Base-by-base conservation (phyloP, 371 early-diverging fungal genomes). In the Actinomortierella wolfii region DNA sequence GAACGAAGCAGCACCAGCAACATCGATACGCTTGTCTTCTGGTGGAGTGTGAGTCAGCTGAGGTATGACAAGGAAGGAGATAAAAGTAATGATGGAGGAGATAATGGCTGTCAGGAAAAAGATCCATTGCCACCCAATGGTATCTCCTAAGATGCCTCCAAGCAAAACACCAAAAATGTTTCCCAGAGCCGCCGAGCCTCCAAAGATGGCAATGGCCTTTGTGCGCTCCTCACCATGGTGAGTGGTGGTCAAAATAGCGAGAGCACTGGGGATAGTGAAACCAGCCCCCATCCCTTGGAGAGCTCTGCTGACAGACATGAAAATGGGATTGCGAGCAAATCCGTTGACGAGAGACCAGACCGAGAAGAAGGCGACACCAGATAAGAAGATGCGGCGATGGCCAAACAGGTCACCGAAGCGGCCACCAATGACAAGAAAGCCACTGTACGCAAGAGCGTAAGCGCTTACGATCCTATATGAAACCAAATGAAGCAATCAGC, bases 221-320 rank as follows among this genome's bases (percentile, higher is more conserved):
- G 24, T 59, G 2, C 60, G 64, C 11, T 59, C 60, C 77, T 59
- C 56, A 28, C 49, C 43, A 61, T 63, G 76, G 20, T 69, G 70
- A 2, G 64, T 59, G 7, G 69, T 68, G 3, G 77, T 58, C 23
- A 81, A 53, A 17, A 78, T 46, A 14, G 78, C 79, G 28, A 81
- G 48, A 2, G 80, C 80, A 54, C 70, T 76, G 23, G 79, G 80
- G 6, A 81, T 74, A 0, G 78, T 81, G 43, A 69, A 69, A 2
- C 79, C 81, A 2, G 79, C 79, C 5, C 79, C 80, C 46, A 79
- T 62, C 1, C 81, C 81, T 57, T 79, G 77, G 3, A 79, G 46
- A 9, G 78, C 79, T 20, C 81, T 65, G 2, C 63, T 67, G 20
- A 79, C 57, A 1, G 80, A 75, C 66, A 81, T 55, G 47, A 78